phyloP scores from a whole-genome alignment of 345 rosid species.

The Syzygium oleosum region DNA sequence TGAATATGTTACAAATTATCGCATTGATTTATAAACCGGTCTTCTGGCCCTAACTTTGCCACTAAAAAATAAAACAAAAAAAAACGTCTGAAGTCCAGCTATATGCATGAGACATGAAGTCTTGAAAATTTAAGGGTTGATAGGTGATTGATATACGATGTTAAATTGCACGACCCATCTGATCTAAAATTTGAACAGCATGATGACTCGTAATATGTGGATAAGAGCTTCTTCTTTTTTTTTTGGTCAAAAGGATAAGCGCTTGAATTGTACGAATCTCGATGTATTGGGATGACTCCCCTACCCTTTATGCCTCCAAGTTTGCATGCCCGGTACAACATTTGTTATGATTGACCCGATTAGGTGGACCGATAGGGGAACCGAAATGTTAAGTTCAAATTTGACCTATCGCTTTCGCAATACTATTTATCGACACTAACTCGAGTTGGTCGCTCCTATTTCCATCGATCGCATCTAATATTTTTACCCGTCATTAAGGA shows the following conservation, averaged over 20 bases:
- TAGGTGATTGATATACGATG: neutral
- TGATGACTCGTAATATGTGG: too few species aligned
- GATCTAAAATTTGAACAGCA: neutral
- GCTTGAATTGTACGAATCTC: neutral
- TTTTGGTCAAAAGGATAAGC: neutral
- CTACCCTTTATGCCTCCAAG: neutral
- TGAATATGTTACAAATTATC: neutral
- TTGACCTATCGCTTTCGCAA: too few species aligned
- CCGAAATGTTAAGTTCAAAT: neutral
- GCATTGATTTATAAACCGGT: neutral
- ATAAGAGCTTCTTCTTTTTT: neutral
- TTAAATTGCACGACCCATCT: neutral
- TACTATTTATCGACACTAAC: too few species aligned
- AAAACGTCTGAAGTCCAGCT: neutral
- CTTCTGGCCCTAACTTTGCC: neutral
- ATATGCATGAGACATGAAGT: too few species aligned
- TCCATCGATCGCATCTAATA: too few species aligned
- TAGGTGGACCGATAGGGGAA: neutral
- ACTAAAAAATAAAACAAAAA: fast-evolving
- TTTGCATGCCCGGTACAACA: neutral
- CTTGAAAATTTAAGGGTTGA: neutral
- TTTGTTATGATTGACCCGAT: neutral
- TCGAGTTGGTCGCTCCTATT: too few species aligned
- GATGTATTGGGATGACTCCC: neutral
- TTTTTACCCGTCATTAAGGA: neutral